Percentiles rank a stretch among this genome's conserved stretches.
Evolutionary conservation across 495 filamentous ascomycete species (phyloP).

Genomic region (Penicillium bovifimosum): DNA sequence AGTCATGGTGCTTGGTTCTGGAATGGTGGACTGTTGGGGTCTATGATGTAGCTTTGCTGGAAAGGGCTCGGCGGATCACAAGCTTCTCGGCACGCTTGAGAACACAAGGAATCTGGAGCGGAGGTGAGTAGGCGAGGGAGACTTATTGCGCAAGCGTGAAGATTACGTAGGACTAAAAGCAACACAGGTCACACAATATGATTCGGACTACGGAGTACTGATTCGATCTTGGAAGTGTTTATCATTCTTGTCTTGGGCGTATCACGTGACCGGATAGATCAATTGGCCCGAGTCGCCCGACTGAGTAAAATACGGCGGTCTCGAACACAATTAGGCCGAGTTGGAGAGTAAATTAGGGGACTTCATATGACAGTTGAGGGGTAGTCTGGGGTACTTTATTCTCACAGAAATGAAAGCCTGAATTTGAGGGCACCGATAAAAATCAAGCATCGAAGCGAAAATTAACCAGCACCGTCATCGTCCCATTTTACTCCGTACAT

Average conservation of each 20-base stretch:
- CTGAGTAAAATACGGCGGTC: not conserved
- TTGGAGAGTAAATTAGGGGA: not conserved
- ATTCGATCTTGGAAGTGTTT: not conserved
- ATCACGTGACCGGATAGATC: constrained; percentile 19
- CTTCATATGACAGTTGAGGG: not conserved
- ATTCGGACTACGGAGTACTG: not conserved
- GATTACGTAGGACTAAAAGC: not conserved
- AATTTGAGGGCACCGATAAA: not conserved
- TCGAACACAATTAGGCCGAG: not conserved
- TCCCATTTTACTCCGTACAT: not conserved
- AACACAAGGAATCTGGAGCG: not conserved
- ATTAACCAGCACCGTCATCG: constrained; percentile 1
- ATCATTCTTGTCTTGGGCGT: not conserved
- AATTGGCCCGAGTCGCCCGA: constrained; percentile 15
- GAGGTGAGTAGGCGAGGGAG: not conserved
- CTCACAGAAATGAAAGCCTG: not conserved
- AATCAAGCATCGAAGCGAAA: not conserved
- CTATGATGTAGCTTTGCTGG: constrained; percentile 7
- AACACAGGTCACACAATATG: not conserved
- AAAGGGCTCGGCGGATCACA: constrained; percentile 8
- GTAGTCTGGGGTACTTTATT: not conserved
- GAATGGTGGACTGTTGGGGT: not conserved
- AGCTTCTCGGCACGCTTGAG: constrained; percentile 4
- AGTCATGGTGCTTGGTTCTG: constrained; percentile 23
- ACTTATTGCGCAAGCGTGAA: not conserved